Evolutionary conservation across 2,329 filamentous ascomycete species (phyloP).

Genomic region (Aspergillus versicolor): DNA sequence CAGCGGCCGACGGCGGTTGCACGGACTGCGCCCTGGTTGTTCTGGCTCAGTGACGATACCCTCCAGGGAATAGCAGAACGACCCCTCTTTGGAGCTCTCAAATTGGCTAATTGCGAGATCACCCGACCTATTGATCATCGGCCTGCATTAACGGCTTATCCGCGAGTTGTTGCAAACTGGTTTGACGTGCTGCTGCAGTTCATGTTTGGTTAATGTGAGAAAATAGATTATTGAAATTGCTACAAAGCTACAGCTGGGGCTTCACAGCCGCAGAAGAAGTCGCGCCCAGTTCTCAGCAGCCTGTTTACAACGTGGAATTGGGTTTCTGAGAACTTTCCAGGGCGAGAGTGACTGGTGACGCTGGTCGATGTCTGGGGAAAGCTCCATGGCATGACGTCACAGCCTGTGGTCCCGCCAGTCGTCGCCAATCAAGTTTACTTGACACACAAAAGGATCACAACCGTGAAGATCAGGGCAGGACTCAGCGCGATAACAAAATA

Average conservation of each 20-base stretch:
- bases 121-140: constrained; percentile 5
- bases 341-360: background rate
- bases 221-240: background rate
- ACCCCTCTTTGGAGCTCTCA: constrained; percentile 5
- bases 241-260: background rate
- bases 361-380: constrained; percentile 3
- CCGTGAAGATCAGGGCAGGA: no score
- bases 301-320: background rate
- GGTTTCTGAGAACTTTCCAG: background rate
- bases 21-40: constrained; percentile 6
- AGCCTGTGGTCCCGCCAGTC: background rate
- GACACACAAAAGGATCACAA: background rate
- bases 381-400: constrained; percentile 2
- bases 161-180: background rate
- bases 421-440: background rate
- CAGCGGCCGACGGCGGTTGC: constrained; percentile 6
- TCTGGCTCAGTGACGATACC: constrained; percentile 3
- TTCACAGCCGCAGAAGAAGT: background rate
- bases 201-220: background rate
- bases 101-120: constrained; percentile 8
- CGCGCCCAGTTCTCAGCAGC: background rate
- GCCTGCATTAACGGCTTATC: background rate
- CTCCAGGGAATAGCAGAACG: constrained; percentile 6
- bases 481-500: background rate
- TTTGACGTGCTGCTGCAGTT: no score